Percentiles rank a stretch among this genome's conserved stretches.
phyloP scores from a whole-genome alignment of 2,329 filamentous ascomycete species.

The Penicillium sp. region DNA sequence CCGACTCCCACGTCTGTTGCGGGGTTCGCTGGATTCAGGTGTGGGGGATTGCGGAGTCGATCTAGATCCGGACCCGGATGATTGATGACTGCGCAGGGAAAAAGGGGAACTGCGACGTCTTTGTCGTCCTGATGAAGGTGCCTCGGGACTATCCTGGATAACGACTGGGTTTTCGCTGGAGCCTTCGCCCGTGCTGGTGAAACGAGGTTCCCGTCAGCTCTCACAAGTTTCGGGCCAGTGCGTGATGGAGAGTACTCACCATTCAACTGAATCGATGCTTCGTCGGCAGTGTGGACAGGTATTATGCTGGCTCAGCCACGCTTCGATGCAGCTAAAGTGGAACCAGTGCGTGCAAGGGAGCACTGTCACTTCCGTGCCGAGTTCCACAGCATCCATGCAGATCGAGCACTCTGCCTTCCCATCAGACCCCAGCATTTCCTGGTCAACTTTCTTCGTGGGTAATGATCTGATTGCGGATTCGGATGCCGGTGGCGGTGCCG shows the following conservation, averaged over 20 bases:
- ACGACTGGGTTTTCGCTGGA: conserved; percentile 19
- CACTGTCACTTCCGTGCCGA: conserved; percentile 70
- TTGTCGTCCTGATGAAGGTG: conserved; percentile 4
- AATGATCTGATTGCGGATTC: conserved; percentile 70
- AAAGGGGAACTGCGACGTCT: conserved; percentile 13
- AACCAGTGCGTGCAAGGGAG: conserved; percentile 94
- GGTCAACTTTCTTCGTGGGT: conserved; percentile 67
- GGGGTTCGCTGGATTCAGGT: conserved; percentile 7
- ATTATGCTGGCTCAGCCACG: conserved; percentile 87
- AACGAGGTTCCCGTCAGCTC: conserved; percentile 4
- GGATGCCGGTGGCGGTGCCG: conserved; percentile 78
- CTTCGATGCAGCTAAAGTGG: conserved; percentile 74
- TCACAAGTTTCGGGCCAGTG: neutral
- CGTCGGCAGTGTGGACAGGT: conserved; percentile 69
- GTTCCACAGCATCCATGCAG: conserved; percentile 80
- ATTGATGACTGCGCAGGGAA: conserved; percentile 13
- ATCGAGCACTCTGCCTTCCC: conserved; percentile 82
- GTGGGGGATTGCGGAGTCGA: conserved; percentile 7
- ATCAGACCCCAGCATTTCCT: conserved; percentile 66
- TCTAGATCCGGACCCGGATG: conserved; percentile 22
- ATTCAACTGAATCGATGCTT: conserved; percentile 30
- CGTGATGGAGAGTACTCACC: conserved; percentile 21
- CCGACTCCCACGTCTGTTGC: conserved; percentile 15
- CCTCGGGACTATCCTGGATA: conserved; percentile 18
- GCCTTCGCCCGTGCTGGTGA: conserved; percentile 19